Percentiles rank a stretch among this genome's conserved stretches.
phyloP scores from a whole-genome alignment of 345 rosid species.

The Geranium brycei region DNA sequence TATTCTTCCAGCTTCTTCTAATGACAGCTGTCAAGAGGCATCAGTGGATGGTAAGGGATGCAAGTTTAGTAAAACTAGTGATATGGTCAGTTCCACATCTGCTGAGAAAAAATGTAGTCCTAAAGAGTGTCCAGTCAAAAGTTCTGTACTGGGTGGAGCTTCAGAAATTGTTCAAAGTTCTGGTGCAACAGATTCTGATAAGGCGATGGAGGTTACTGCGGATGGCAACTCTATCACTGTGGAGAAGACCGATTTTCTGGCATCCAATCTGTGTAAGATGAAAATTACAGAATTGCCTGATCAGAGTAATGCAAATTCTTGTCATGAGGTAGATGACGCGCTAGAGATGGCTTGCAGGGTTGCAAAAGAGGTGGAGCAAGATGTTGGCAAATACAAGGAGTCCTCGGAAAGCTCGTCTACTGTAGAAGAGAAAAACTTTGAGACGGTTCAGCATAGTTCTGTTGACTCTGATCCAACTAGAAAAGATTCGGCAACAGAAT shows the following conservation, averaged over 20 bases:
- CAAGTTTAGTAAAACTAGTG: constrained; percentile 2
- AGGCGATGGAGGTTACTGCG: not conserved
- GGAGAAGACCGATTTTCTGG: constrained; percentile 3
- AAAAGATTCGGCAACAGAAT: not conserved
- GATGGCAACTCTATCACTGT: constrained; percentile 4
- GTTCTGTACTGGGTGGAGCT: not conserved
- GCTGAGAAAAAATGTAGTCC: not conserved
- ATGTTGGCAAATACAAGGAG: constrained; percentile 2
- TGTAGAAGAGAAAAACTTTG: constrained; percentile 2
- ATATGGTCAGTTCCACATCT: constrained; percentile 1
- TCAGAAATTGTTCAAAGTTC: not conserved
- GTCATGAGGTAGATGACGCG: constrained; percentile 8
- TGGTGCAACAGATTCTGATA: constrained; percentile 5
- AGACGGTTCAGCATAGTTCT: constrained; percentile 3
- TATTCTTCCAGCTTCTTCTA: constrained; percentile 13
- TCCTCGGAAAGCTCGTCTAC: constrained; percentile 11
- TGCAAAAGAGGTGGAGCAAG: constrained; percentile 8
- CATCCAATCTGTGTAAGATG: not conserved
- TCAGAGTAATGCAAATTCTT: constrained; percentile 2
- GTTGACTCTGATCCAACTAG: constrained; percentile 6
- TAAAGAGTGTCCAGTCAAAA: constrained; percentile 1
- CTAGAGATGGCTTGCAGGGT: constrained; percentile 7
- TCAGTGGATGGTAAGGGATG: constrained; percentile 8
- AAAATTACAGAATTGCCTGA: constrained; percentile 3
- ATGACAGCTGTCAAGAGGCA: constrained; percentile 12